phyloP scores from a whole-genome alignment of 129 eudicot genomes.

The Lonicera japonica region DNA sequence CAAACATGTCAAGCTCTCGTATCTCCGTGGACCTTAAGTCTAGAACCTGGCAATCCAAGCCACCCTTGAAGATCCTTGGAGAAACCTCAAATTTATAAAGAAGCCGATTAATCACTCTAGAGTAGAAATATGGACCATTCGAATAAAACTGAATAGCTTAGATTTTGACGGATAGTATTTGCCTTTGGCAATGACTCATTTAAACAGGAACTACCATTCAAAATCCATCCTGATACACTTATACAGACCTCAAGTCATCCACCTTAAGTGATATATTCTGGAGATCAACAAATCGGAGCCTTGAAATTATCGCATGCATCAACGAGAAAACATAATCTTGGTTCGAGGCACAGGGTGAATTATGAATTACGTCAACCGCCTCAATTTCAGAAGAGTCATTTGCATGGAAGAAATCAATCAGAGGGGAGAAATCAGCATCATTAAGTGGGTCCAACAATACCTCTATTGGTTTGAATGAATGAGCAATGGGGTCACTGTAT shows the following conservation, averaged over 20 bases:
- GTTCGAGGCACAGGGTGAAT: slow-evolving; percentile 25
- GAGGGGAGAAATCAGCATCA: slow-evolving; percentile 43
- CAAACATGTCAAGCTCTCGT: slow-evolving; percentile 42
- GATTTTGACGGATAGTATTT: too few relatives aligned
- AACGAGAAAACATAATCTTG: slow-evolving; percentile 33
- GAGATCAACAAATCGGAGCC: slow-evolving; percentile 46
- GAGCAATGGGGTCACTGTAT: too few relatives aligned
- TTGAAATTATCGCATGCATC: slow-evolving; percentile 35
- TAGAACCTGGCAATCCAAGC: slow-evolving; percentile 41
- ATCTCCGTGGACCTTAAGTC: slow-evolving; percentile 40
- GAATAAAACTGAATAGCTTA: too few relatives aligned
- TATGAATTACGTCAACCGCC: slow-evolving; percentile 29
- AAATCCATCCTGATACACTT: too few relatives aligned
- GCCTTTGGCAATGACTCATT: too few relatives aligned
- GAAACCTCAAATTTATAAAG: not conserved
- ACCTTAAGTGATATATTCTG: slow-evolving; percentile 32
- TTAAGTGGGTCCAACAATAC: slow-evolving; percentile 35
- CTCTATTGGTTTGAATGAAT: too few relatives aligned
- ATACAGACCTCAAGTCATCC: slow-evolving; percentile 45
- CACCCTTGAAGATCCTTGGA: slow-evolving; percentile 45
- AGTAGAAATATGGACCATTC: too few relatives aligned
- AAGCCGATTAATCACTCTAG: not conserved
- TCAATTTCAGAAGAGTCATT: slow-evolving; percentile 27
- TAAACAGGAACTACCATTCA: too few relatives aligned
- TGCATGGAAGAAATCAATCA: slow-evolving; percentile 31